Percentiles rank a stretch among this genome's conserved stretches.
Conservation (phyloP, 257 asterid species). For the Paraleonurus japonicus region DNA sequence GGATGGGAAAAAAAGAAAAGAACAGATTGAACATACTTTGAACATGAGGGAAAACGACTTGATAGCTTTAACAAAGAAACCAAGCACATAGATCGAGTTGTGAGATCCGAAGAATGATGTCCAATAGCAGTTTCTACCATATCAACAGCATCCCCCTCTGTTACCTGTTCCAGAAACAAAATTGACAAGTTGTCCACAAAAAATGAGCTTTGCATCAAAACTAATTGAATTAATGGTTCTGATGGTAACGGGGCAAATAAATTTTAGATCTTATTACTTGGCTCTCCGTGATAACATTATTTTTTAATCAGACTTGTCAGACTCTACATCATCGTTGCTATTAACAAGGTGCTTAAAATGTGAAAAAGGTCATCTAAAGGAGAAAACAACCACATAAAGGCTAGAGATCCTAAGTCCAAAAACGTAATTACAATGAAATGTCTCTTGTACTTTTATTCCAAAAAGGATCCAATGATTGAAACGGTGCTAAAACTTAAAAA, state of each 20-base stretch:
- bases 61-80: slow-evolving; percentile 83
- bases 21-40: slow-evolving; percentile 54
- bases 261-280: neutral
- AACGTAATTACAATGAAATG: neutral
- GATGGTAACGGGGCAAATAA: neutral
- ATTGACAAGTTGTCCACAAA: slow-evolving; percentile 16
- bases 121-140: slow-evolving; percentile 66
- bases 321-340: neutral
- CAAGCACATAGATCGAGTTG: slow-evolving; percentile 80
- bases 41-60: slow-evolving; percentile 74
- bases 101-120: slow-evolving; percentile 60
- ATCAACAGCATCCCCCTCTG: slow-evolving; percentile 85
- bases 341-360: neutral
- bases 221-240: neutral
- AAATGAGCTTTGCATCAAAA: slow-evolving; percentile 16
- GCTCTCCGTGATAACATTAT: neutral
- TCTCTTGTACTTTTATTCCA: neutral
- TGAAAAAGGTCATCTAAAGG: neutral
- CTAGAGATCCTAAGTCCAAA: neutral
- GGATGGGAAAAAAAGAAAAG: neutral
- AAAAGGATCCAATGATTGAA: neutral
- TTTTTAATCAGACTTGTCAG: neutral
- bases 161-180: slow-evolving; percentile 62
- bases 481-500: neutral
- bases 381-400: neutral